phyloP scores from a whole-genome alignment of 495 filamentous ascomycete species.

The Jackrogersella multiformis region DNA sequence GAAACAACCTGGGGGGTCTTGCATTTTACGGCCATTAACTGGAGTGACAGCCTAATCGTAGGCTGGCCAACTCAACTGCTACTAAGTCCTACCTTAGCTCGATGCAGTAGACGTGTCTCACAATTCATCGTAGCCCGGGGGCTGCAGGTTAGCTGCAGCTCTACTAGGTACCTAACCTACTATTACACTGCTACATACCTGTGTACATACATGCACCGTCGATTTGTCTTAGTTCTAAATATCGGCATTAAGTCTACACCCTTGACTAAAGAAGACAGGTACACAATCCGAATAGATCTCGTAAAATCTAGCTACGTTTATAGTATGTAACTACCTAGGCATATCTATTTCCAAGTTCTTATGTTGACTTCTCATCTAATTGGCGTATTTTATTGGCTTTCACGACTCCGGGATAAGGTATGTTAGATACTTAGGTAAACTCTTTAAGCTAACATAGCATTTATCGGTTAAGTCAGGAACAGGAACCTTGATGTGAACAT shows the following conservation, averaged over 20 bases:
- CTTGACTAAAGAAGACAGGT: slow-evolving; percentile 20
- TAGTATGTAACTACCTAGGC: not conserved
- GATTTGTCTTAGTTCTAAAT: slow-evolving; percentile 1
- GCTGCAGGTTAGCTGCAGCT: slow-evolving; percentile 29
- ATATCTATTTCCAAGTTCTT: not conserved
- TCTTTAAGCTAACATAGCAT: slow-evolving; percentile 1
- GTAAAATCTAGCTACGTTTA: not conserved
- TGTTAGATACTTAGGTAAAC: not conserved
- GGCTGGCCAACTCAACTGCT: slow-evolving; percentile 35
- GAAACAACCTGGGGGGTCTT: slow-evolving; percentile 24
- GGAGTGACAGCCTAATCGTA: slow-evolving; percentile 15
- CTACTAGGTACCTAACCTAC: no score
- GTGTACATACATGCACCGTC: slow-evolving; percentile 8
- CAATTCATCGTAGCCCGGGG: slow-evolving; percentile 40
- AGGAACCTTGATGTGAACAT: slow-evolving; percentile 30
- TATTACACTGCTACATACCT: no score
- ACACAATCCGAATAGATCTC: slow-evolving; percentile 3
- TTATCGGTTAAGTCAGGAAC: slow-evolving; percentile 38
- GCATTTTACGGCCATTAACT: no score
- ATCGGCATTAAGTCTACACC: slow-evolving; percentile 20
- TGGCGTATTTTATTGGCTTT: no score
- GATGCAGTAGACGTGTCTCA: slow-evolving; percentile 41
- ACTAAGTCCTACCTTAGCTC: slow-evolving; percentile 38
- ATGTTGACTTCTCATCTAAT: not conserved
- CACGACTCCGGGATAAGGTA: slow-evolving; percentile 18